Conservation (phyloP, 495 filamentous ascomycete species). For the Xylaria curta region DNA sequence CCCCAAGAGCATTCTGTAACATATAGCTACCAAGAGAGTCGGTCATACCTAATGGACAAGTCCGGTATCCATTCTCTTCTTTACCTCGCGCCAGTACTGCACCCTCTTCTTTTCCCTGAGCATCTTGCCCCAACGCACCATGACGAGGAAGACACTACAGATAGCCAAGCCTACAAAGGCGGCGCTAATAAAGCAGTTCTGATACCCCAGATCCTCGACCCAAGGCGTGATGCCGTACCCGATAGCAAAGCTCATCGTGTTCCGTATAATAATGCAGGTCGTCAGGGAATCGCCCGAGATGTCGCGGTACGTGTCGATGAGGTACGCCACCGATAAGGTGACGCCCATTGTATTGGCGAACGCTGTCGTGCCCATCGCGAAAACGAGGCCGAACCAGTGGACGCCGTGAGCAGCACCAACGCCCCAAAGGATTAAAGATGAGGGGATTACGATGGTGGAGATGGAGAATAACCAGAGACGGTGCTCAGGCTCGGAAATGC, state of each 20-base stretch:
- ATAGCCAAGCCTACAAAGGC: too few species aligned
- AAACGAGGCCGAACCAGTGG: constrained; percentile 67
- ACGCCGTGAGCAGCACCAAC: constrained; percentile 67
- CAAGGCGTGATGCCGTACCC: constrained; percentile 65
- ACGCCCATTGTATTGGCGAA: constrained; percentile 64
- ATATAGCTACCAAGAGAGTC: constrained; percentile 5
- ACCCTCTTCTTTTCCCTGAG: constrained; percentile 46
- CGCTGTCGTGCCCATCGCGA: constrained; percentile 67
- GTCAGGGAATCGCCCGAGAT: constrained; percentile 67
- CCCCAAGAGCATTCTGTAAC: too few species aligned
- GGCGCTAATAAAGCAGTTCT: constrained; percentile 68
- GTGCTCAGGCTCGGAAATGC: constrained; percentile 67
- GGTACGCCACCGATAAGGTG: constrained; percentile 66
- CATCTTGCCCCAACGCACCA: constrained; percentile 61
- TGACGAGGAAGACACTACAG: constrained; percentile 47
- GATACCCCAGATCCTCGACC: constrained; percentile 64
- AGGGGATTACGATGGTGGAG: constrained; percentile 61
- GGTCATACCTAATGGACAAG: constrained; percentile 42
- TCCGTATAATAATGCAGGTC: constrained; percentile 68
- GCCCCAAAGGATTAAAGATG: constrained; percentile 69
- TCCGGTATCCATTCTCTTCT: constrained; percentile 49
- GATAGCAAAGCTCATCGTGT: constrained; percentile 65
- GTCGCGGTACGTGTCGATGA: constrained; percentile 69
- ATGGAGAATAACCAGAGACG: constrained; percentile 67
- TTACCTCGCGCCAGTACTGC: constrained; percentile 52